A percentile compares a stretch with the other conserved stretches of the same genome.
These are phyloP conservation scores for Colletotrichum musae DNA, from an alignment of 2,329 filamentous ascomycete species.

Conservation along the genomic window DNA sequence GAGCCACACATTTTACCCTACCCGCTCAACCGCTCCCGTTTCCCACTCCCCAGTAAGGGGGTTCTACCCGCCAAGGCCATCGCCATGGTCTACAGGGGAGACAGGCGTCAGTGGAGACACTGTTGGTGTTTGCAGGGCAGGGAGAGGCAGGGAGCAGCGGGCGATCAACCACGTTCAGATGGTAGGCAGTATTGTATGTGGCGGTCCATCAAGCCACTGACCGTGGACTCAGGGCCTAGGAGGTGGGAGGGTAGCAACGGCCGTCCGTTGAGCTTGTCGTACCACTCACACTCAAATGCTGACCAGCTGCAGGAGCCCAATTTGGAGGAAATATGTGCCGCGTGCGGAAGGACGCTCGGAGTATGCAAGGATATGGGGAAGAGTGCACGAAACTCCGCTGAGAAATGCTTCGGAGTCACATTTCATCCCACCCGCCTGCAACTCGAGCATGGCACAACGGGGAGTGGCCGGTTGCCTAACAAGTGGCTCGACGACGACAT, in stretches of 20 bases:
- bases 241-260: not conserved
- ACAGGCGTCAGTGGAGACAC: constrained; percentile 4
- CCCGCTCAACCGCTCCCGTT: constrained; percentile 29
- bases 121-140: constrained; percentile 23
- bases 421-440: not conserved
- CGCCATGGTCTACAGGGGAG: constrained; percentile 5
- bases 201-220: not conserved
- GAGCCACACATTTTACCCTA: constrained; percentile 14
- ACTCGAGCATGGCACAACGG: not conserved
- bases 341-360: constrained; percentile 4
- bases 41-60: constrained; percentile 7
- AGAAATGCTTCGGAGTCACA: not conserved
- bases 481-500: not conserved
- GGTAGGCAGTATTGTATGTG: constrained; percentile 7
- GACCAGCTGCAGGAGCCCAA: constrained; percentile 25
- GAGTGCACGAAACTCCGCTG: constrained; percentile 1
- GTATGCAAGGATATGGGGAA: constrained; percentile 13
- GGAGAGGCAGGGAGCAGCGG: constrained; percentile 5
- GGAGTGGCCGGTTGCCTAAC: not conserved
- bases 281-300: constrained; percentile 10
- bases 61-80: constrained; percentile 15
- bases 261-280: constrained; percentile 24
- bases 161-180: constrained; percentile 27
- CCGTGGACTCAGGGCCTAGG: too few relatives aligned
- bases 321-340: not conserved